These are phyloP conservation scores for Silene conica DNA, from an alignment of 148 eudicot genomes.

Conservation along the genomic window DNA sequence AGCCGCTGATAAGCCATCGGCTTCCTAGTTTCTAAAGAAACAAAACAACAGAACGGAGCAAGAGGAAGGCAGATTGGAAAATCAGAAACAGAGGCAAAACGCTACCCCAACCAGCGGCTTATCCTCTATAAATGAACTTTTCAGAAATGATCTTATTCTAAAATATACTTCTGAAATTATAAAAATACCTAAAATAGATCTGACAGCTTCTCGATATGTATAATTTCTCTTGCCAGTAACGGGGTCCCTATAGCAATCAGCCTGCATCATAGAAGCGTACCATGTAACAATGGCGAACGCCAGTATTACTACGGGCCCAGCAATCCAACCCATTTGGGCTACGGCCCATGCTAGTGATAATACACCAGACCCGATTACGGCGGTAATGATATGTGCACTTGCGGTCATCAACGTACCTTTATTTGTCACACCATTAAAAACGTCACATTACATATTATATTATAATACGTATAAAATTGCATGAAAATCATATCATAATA, in stretches of 20 bases:
- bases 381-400: conserved; percentile 60
- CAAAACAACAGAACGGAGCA: too few relatives aligned
- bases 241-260: conserved; percentile 46
- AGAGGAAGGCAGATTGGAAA: too few relatives aligned
- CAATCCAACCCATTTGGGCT: conserved; percentile 71
- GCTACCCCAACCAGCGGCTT: too few relatives aligned
- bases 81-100: too few relatives aligned
- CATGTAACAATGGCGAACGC: conserved; percentile 39
- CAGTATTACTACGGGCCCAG: conserved; percentile 38
- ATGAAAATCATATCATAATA: background rate
- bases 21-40: too few relatives aligned
- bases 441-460: background rate
- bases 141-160: too few relatives aligned
- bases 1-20: too few relatives aligned
- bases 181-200: conserved; percentile 40
- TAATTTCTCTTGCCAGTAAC: conserved; percentile 38
- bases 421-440: background rate
- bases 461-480: background rate
- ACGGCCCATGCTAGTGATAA: conserved; percentile 61
- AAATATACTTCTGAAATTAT: too few relatives aligned
- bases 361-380: conserved; percentile 61
- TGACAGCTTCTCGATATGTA: conserved; percentile 45
- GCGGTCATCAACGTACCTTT: conserved; percentile 47
- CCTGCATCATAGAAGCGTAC: conserved; percentile 45
- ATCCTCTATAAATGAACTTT: too few relatives aligned